Base-by-base conservation (phyloP, 192 early-diverging fungal species). In the Coemansia sp. region DNA sequence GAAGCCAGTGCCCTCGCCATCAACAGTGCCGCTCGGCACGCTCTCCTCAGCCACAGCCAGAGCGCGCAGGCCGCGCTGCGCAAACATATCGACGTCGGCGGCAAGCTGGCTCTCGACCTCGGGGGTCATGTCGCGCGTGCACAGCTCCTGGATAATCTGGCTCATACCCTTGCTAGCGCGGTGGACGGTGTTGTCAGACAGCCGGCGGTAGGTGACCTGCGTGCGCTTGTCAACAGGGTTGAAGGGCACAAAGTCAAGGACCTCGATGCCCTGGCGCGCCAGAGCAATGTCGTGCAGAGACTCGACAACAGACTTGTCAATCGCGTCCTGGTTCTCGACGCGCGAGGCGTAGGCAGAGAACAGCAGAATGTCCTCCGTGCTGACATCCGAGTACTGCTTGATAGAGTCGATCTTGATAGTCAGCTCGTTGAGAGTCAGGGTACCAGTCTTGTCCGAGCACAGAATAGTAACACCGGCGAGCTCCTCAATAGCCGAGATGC, bases 361-460 rank as follows among this genome's bases (percentile, higher is more conserved):
- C 41, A 85, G 77, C 50, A 93, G 81, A 50, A 93, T 67, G 31
- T 86, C 75, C 36, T 91, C 89, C 10, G 69, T 70, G 45, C 73
- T 62, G 65, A 85, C 73, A 37, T 87, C 87, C 35, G 87, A 86
- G 72, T 92, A 92, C 70, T 80, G 73, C 75, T 84, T 88, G 75
- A 92, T 84, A 62, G 89, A 85, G 68, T 86, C 73, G 37, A 82
- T 80, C 73, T 88, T 88, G 66, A 91, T 88, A 71, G 86, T 88
- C 28, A 90, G 83, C 76, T 91, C 87, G 85, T 95, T 96, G 21
- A 93, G 72, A 25, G 94, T 96, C 31, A 96, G 85, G n/a, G 94
- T 96, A 69, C 94, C 94, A 53, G 94, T 96, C 86, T 96, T 96
- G 85, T 95, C 94, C 25, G 92, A 93, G 85, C 92, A 94, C 70